Conservation (phyloP, 2,329 filamentous ascomycete species). For the Biscogniauxia mediterranea region DNA sequence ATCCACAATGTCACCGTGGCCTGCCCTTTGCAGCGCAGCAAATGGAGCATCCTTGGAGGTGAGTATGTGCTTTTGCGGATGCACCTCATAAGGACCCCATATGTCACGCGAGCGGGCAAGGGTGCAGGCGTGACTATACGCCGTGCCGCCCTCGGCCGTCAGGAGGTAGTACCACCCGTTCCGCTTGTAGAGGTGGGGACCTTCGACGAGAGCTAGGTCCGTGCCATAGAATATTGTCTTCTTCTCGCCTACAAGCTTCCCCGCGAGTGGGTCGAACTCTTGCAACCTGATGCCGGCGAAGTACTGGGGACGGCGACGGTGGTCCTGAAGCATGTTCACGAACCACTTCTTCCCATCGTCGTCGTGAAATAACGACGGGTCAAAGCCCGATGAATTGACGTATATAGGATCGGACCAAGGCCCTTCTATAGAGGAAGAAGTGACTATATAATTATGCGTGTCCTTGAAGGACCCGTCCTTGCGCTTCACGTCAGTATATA, state of each 20-base stretch:
- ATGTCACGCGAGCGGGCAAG: slow-evolving; percentile 51
- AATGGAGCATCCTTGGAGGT: slow-evolving; percentile 50
- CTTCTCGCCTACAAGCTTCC: slow-evolving; percentile 52
- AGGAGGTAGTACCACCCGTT: slow-evolving; percentile 60
- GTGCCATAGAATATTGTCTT: slow-evolving; percentile 57
- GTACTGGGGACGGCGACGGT: slow-evolving; percentile 44
- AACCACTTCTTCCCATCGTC: slow-evolving; percentile 56
- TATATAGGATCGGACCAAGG: slow-evolving; percentile 62
- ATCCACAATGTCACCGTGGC: slow-evolving; percentile 55
- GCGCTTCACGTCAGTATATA: slow-evolving; percentile 65
- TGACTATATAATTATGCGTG: slow-evolving; percentile 63
- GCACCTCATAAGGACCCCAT: slow-evolving; percentile 62
- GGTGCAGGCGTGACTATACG: slow-evolving; percentile 59
- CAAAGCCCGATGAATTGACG: slow-evolving; percentile 61
- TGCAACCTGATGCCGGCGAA: slow-evolving; percentile 60
- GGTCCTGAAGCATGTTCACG: slow-evolving; percentile 56
- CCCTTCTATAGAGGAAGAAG: slow-evolving; percentile 49
- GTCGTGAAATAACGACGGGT: slow-evolving; percentile 60
- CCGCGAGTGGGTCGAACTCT: slow-evolving; percentile 50
- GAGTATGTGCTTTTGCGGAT: slow-evolving; percentile 57
- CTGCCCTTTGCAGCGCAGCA: slow-evolving; percentile 50
- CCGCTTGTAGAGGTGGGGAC: slow-evolving; percentile 57
- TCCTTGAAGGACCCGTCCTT: slow-evolving; percentile 67
- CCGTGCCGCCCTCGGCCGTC: slow-evolving; percentile 60
- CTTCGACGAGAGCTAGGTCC: slow-evolving; percentile 54